Evolutionary conservation across 192 early-diverging fungal genomes (phyloP), one percentile per base, ranked within the genome.

Genomic region (Diversispora epigaea): DNA sequence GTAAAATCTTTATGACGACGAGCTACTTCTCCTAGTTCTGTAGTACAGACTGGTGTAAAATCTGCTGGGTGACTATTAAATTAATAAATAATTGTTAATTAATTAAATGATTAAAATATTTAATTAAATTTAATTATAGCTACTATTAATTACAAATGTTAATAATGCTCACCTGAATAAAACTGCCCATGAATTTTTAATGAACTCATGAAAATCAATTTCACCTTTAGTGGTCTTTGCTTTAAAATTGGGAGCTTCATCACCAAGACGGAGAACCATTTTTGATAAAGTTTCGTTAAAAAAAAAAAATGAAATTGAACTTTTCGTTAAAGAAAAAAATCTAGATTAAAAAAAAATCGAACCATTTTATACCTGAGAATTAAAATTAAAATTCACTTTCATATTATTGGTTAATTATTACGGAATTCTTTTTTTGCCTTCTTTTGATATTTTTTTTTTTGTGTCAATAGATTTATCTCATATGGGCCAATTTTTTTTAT

Each of bases 11-110:
- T 78, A 61, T 80, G 77, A 55, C 98, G 90, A 75, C 86, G 89
- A 75, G 96, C 95, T 25, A 96, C 94, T 32, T 88, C 90, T 64
- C 96, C 97, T 72, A 99, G 92, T 84, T 99, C 97, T 14, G 95
- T 97, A 44, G 95, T 97, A 86, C 96, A 97, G 32, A 96, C 95
- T 41, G 95, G 95, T 46, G 93, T 85, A 86, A 64, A 61, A 22
- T 46, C 58, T 2, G 40, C 46, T 52, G 65, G 12, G 44, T 2
- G 49, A 25, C 4, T 15, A 22, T 41, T 47, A 2, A 46, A 32
- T 10, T n/a, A 21, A n/a, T 17, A 14, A 71, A 41, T 32, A 0
- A 32, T 32, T 32, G 25, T 32, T 32, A 32, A 32, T 32, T 32
- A 32, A 32, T 3, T 12, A 71, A 44, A n/a, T n/a, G n/a, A n/a